Conservation (phyloP, 2,329 filamentous ascomycete genomes). For the Leptoxyphium fumago region DNA sequence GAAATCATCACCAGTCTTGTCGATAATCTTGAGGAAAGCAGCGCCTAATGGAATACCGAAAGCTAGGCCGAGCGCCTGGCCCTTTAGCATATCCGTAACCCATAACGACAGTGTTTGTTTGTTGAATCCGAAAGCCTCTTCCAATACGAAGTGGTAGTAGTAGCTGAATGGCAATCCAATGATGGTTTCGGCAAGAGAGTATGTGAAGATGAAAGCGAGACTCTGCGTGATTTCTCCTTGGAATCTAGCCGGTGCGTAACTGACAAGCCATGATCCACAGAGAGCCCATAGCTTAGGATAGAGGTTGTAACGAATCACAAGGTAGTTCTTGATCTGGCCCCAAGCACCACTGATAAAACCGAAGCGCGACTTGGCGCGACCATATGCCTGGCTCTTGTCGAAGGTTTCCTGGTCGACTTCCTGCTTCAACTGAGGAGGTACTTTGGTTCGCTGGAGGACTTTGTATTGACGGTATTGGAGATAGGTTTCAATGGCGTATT, state of each 20-base stretch:
- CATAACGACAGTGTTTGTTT: slow-evolving; percentile 88
- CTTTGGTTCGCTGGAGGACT: slow-evolving; percentile 62
- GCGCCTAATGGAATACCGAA: slow-evolving; percentile 79
- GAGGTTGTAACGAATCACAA: slow-evolving; percentile 79
- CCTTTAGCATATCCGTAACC: slow-evolving; percentile 81
- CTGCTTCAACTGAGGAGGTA: slow-evolving; percentile 73
- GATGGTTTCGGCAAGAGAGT: slow-evolving; percentile 67
- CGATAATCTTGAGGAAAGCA: slow-evolving; percentile 84
- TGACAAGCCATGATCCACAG: slow-evolving; percentile 59
- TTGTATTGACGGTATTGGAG: slow-evolving; percentile 82
- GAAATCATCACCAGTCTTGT: slow-evolving; percentile 85
- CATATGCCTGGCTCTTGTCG: slow-evolving; percentile 75
- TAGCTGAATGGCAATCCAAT: slow-evolving; percentile 68
- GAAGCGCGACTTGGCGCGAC: slow-evolving; percentile 88
- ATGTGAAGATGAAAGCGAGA: slow-evolving; percentile 78
- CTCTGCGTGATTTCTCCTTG: slow-evolving; percentile 88
- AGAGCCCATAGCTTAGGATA: slow-evolving; percentile 81
- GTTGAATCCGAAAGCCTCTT: slow-evolving; percentile 97
- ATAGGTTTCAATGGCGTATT: slow-evolving; percentile 82
- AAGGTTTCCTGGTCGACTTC: slow-evolving; percentile 84
- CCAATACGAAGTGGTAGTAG: slow-evolving; percentile 90
- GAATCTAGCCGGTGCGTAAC: slow-evolving; percentile 63
- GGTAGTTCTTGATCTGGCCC: slow-evolving; percentile 74
- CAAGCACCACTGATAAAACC: slow-evolving; percentile 67
- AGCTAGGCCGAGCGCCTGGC: slow-evolving; percentile 63